phyloP scores from a whole-genome alignment of 768 basidiomycete genomes.

The Auriscalpium vulgare region DNA sequence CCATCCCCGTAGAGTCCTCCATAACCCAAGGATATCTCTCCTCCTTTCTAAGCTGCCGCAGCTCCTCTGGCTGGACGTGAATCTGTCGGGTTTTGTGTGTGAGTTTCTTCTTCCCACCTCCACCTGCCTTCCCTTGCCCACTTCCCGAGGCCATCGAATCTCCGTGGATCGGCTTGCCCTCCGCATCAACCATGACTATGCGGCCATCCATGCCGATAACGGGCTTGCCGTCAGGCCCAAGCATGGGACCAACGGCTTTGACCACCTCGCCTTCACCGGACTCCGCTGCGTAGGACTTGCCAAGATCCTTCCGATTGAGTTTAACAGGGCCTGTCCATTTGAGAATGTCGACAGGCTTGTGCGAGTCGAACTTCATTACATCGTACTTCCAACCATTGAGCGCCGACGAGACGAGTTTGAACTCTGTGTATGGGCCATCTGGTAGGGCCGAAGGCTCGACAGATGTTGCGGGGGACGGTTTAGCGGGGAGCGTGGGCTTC shows the following conservation, averaged over 20 bases:
- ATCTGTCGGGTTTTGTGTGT: constrained; percentile 82
- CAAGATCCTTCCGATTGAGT: constrained; percentile 79
- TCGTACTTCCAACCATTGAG: constrained; percentile 88
- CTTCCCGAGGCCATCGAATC: constrained; percentile 30
- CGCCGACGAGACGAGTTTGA: constrained; percentile 68
- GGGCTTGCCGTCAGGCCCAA: constrained; percentile 78
- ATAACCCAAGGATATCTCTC: constrained; percentile 91
- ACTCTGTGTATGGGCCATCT: constrained; percentile 66
- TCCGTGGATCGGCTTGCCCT: constrained; percentile 59
- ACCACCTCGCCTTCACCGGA: constrained; percentile 30
- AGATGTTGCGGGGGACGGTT: not conserved
- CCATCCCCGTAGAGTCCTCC: constrained; percentile 65
- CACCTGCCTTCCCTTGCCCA: constrained; percentile 30
- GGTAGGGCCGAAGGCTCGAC: constrained; percentile 41
- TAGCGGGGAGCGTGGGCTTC: constrained; percentile 6
- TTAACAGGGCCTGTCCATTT: constrained; percentile 71
- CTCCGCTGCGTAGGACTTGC: constrained; percentile 36
- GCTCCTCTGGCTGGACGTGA: constrained; percentile 71
- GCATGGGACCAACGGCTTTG: constrained; percentile 58
- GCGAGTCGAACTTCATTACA: constrained; percentile 84
- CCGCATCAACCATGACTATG: constrained; percentile 75
- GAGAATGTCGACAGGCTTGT: constrained; percentile 61
- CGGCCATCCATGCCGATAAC: constrained; percentile 72
- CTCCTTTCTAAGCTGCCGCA: constrained; percentile 71
- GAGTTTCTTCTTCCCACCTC: constrained; percentile 51